Conservation (phyloP, 1,139 yeast species). For the Suhomyces ambrosiae region DNA sequence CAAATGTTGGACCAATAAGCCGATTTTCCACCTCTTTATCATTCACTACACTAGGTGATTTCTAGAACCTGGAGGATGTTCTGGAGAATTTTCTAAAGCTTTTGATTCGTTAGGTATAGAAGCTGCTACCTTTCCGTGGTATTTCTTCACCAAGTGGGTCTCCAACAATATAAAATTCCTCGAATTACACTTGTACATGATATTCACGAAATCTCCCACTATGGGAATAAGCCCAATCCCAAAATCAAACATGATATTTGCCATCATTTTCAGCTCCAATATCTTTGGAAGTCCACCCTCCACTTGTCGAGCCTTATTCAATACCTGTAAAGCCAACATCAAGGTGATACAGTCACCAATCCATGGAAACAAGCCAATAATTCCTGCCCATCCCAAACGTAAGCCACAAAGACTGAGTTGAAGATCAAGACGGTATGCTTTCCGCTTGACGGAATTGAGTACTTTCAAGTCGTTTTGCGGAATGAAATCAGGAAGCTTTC, state of each 20-base stretch:
- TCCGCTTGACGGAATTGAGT: slow-evolving; percentile 54
- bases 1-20: too few relatives aligned
- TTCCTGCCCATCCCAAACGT: slow-evolving; percentile 71
- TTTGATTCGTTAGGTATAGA: background rate
- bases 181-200: slow-evolving; percentile 73
- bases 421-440: slow-evolving; percentile 68
- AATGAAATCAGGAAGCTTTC: slow-evolving; percentile 56
- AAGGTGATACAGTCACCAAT: slow-evolving; percentile 59
- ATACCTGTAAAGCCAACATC: slow-evolving; percentile 50
- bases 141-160: slow-evolving; percentile 51
- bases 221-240: slow-evolving; percentile 70
- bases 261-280: slow-evolving; percentile 54
- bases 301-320: slow-evolving; percentile 53
- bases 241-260: slow-evolving; percentile 66
- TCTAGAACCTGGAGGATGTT: slow-evolving; percentile 1
- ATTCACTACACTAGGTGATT: slow-evolving; percentile 1
- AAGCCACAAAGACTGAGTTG: slow-evolving; percentile 64
- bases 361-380: slow-evolving; percentile 70
- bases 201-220: slow-evolving; percentile 68
- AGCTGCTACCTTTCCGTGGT: slow-evolving; percentile 19
- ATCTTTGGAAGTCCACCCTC: slow-evolving; percentile 66
- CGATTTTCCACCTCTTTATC: too few relatives aligned
- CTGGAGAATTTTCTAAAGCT: background rate
- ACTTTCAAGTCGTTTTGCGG: slow-evolving; percentile 55
- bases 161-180: slow-evolving; percentile 70